Evolutionary conservation across 176 grass and related monocot genomes (phyloP).

Genomic region (Zea luxurians): DNA sequence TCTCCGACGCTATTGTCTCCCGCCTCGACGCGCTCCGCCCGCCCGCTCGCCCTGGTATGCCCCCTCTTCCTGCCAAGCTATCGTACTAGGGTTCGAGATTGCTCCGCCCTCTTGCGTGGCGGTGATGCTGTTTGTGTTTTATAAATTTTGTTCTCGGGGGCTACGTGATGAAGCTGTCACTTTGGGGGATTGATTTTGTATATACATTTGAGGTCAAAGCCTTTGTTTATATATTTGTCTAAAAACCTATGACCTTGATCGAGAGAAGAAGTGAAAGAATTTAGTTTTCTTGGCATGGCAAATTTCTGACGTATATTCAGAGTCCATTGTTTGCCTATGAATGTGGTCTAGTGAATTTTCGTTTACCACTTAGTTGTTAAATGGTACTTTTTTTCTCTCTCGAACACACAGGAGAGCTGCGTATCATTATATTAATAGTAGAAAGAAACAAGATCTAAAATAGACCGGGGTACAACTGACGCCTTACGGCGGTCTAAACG

Average conservation of each 20-base stretch:
- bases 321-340: too few species aligned
- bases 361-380: too few species aligned
- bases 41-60: conserved; percentile 28
- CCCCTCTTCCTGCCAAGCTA: background rate
- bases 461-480: too few species aligned
- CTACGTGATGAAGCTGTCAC: background rate
- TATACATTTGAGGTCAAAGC: background rate
- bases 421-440: too few species aligned
- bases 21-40: conserved; percentile 39
- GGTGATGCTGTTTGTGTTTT: background rate
- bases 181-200: background rate
- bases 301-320: too few species aligned
- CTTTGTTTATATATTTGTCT: background rate
- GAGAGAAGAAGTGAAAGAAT: background rate
- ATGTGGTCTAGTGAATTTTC: too few species aligned
- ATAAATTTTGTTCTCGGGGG: background rate
- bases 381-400: too few species aligned
- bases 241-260: background rate
- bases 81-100: conserved; percentile 35
- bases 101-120: background rate
- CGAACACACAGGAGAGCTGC: too few species aligned
- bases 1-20: conserved; percentile 11
- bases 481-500: too few species aligned
- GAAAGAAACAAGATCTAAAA: too few species aligned
- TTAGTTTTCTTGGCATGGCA: background rate